Base-by-base conservation (phyloP, 2,329 filamentous ascomycete genomes). In the Neoscytalidium dimidiatum region DNA sequence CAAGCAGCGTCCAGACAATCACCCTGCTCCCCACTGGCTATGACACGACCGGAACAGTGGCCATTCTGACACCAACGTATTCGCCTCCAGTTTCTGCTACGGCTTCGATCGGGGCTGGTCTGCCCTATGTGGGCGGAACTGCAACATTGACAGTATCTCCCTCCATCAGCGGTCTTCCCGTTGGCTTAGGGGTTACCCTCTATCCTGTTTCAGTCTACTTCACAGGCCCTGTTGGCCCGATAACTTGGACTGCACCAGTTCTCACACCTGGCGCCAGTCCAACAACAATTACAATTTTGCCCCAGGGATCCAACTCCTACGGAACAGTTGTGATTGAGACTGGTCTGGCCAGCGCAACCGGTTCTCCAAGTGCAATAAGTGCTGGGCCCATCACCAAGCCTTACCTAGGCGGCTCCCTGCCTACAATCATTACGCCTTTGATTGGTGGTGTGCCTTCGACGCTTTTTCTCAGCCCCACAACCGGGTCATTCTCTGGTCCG, bases 311-410 rank as follows among this genome's bases (percentile, higher is more conserved):
- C 14, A 21, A 52, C 11, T 14, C 3, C 5, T 14, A 14, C 7
- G 60, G 60, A 5, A 52, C 46, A 3, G 31, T 62, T 8, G 31
- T 62, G 1, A 31, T 62, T 46, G 46, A 62, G 33, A 62, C 60
- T 31, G 48, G 21, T 14, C 8, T 28, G 48, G 4, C 48, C 23
- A 28, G 23, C 23, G 48, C 23, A 13, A 51, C 48, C 5, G n/a
- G 5, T 41, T 11, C n/a, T 23, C 44, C 44, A 8, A 23, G 19
- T 48, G 44, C 5, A 7, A 14, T 21, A 9, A 48, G 44, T 21
- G 44, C 35, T 19, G 52, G 35, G 6, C 33, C 52, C 3, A 28
- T 21, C 5, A 62, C 58, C 1, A 38, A 28, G 58, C 33, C 58
- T n/a, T 62, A 62, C 21, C 7, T 51, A 11, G 58, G 58, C 13